These are phyloP conservation scores for Cyanidiococcus yangmingshanensis DNA, from an alignment of 23 red algal genomes.

Conservation along the genomic window DNA sequence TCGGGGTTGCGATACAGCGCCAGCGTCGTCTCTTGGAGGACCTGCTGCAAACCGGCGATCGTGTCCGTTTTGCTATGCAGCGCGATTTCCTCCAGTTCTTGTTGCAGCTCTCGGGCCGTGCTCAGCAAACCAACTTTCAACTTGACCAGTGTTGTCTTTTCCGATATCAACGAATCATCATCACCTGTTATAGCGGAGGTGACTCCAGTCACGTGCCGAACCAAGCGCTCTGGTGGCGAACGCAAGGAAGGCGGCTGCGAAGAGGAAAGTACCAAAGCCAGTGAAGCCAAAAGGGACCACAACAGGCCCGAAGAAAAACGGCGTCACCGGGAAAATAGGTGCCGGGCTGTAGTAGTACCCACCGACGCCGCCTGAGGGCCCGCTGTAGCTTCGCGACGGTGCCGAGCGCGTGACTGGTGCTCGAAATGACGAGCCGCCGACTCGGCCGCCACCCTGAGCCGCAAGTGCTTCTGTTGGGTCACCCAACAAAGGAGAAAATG, in stretches of 20 bases:
- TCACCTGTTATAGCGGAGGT: not conserved
- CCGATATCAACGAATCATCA: conserved; percentile 1
- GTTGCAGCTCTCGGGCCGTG: conserved; percentile 38
- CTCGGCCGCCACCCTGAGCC: conserved; percentile 45
- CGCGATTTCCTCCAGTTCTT: conserved; percentile 40
- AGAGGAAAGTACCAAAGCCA: not conserved
- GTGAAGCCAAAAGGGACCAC: conserved; percentile 15
- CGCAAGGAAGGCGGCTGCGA: conserved; percentile 9
- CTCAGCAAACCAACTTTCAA: conserved; percentile 65
- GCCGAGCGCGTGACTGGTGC: not conserved
- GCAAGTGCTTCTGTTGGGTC: conserved; percentile 28
- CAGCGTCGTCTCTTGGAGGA: conserved; percentile 49
- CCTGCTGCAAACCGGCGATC: conserved; percentile 31
- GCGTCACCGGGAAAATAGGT: conserved; percentile 13
- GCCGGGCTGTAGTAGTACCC: conserved; percentile 8
- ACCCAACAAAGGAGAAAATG: not conserved
- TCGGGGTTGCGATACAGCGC: conserved; percentile 59
- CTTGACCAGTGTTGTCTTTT: conserved; percentile 17
- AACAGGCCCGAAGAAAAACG: conserved; percentile 6
- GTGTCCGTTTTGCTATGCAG: conserved; percentile 36
- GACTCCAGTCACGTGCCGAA: not conserved
- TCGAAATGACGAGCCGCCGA: conserved; percentile 68
- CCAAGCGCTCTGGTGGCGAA: not conserved
- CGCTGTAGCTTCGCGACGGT: not conserved
- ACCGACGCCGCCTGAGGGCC: not conserved